These are phyloP conservation scores for Coemansia sp. DNA, from an alignment of 192 early-diverging fungal species.

Conservation along the genomic window DNA sequence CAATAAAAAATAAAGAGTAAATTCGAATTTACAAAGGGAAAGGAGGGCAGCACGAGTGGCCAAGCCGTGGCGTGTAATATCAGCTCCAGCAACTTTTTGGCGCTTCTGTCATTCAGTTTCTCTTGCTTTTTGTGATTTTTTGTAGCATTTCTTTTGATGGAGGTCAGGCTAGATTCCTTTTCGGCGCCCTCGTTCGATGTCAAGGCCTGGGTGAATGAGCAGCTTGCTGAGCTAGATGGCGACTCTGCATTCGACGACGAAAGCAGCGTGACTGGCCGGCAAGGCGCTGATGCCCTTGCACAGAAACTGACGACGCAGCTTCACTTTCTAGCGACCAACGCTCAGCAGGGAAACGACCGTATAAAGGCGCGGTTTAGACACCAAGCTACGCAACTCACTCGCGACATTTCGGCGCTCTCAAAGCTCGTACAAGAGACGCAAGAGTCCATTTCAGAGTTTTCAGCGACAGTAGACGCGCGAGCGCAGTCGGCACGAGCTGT, in stretches of 20 bases:
- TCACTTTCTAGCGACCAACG: constrained; percentile 43
- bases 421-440: constrained; percentile 35
- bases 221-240: constrained; percentile 23
- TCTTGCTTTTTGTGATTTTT: background rate
- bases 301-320: constrained; percentile 47
- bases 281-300: constrained; percentile 8
- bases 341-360: constrained; percentile 48
- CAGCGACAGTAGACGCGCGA: constrained; percentile 16
- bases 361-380: constrained; percentile 48
- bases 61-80: no score
- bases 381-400: constrained; percentile 38
- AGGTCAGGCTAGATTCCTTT: constrained; percentile 40
- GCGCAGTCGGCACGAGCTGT: constrained; percentile 17
- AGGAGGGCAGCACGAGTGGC: background rate
- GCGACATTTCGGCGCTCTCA: constrained; percentile 33
- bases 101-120: background rate
- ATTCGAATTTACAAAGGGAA: background rate
- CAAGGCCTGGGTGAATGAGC: constrained; percentile 44
- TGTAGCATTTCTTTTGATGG: constrained; percentile 18
- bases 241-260: constrained; percentile 4
- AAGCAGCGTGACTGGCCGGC: background rate
- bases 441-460: constrained; percentile 13
- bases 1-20: background rate
- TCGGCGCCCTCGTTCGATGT: constrained; percentile 29
- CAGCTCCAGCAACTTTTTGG: no score